Base-by-base conservation (phyloP, 2,329 filamentous ascomycete species). In the Stenocarpella maydis region DNA sequence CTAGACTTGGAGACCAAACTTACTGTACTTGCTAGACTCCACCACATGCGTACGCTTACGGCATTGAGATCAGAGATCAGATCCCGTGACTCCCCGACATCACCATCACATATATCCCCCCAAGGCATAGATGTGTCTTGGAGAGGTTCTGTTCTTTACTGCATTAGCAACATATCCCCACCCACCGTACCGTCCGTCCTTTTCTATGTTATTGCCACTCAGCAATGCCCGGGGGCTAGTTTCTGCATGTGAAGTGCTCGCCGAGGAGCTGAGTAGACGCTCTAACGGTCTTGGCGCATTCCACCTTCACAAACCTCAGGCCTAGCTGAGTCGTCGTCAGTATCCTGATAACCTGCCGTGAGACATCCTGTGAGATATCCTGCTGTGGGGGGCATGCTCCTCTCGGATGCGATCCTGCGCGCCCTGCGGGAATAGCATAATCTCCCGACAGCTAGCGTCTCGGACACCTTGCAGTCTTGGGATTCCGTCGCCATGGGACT, bases 21-120 rank as follows among this genome's bases (percentile, higher is more conserved):
- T n/a, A n/a, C n/a, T n/a, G n/a, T n/a, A n/a, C n/a, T n/a, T n/a
- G n/a, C 19, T 43, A 43, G 41, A 31, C 31, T 43, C 15, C 4
- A 43, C 41, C 41, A 43, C 41, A 43, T n/a, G 19, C 41, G n/a
- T n/a, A 19, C 15, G 45, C 45, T 49, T 49, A 49, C 45, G 45
- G 26, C 41, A 47, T 34, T 17, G n/a, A 34, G 58, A 47, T 47
- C 45, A 12, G 21, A 49, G 21, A 14, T 21, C 47, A 34, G 41
- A 47, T 47, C 41, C 58, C 43, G 15, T 19, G 34, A 61, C 53
- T 54, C 45, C 50, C 37, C 54, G 68, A 63, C 68, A 69, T 69
- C 68, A 69, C 34, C 61, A 52, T 43, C 39, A n/a, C n/a, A n/a
- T 12, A 31, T 45, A 17, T 31, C 49, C 8, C 31, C 31, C 31